Evolutionary conservation across 495 filamentous ascomycete species (phyloP), one percentile per base, ranked within the genome.

Genomic region (Penicillium angulare): DNA sequence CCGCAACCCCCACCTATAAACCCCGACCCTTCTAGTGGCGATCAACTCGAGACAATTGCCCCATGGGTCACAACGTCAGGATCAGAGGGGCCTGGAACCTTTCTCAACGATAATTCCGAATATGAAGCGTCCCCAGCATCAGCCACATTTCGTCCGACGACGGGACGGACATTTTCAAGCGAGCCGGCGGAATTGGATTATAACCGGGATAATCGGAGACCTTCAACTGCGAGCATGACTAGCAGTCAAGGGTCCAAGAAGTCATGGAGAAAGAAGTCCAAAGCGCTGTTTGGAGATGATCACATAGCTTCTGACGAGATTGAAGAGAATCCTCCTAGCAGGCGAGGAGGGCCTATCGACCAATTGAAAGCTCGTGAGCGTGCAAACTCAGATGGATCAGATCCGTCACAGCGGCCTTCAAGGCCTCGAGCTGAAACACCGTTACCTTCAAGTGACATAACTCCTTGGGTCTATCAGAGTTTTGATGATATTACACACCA

Each of bases 401-500:
- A 84, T 33, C 71, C 76, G n/a, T 89, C 87, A 13, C 86, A 88
- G 5, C 74, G 78, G 21, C 76, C 72, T 33, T 88, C 89, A 5
- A 75, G 90, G 44, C 88, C 92, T 47, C 79, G 87, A 40, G 43
- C 62, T 8, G 52, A 50, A 35, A 92, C 85, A 16, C 89, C 92
- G n/a, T 75, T 89, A 33, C 90, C 91, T 27, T 91, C 92, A 12
- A 92, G 88, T 61, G 93, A 97, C 61, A 89, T 98, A 42, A 92
- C 92, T 18, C 93, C 93, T 10, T 98, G 96, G 82, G 74, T 95
- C 36, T 97, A 92, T 68, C 93, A 98, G 70, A 89, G 93, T 63
- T 83, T 79, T 54, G 84, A 91, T 65, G 90, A 95, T 63, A 86
- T 95, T 48, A 79, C 84, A 17, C 83, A 86, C 46, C 89, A 86